These are phyloP conservation scores for Chaetomium olivaceum DNA, from an alignment of 2,329 filamentous ascomycete genomes.

Conservation along the genomic window DNA sequence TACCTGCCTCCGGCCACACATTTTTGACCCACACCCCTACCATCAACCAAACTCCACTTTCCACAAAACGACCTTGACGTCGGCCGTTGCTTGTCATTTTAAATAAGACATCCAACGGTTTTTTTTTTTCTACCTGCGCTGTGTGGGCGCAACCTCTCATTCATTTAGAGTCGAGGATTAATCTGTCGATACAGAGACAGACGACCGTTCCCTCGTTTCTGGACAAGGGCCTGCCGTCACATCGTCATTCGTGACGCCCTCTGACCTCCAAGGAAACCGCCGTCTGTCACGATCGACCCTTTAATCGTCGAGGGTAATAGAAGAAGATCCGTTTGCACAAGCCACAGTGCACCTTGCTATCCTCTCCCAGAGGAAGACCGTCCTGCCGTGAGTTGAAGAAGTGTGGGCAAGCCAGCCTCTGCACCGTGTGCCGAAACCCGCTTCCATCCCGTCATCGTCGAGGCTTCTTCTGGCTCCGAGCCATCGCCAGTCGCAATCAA, in stretches of 20 bases:
- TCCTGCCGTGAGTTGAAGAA: slow-evolving; percentile 31
- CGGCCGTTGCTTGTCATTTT: slow-evolving; percentile 30
- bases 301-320: slow-evolving; percentile 34
- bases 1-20: slow-evolving; percentile 49
- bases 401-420: slow-evolving; percentile 20
- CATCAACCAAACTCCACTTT: slow-evolving; percentile 34
- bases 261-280: slow-evolving; percentile 30
- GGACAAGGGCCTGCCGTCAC: slow-evolving; percentile 31
- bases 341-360: slow-evolving; percentile 32
- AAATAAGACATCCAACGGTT: slow-evolving; percentile 23
- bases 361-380: slow-evolving; percentile 26
- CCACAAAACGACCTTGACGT: slow-evolving; percentile 28
- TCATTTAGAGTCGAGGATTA: slow-evolving; percentile 34
- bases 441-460: slow-evolving; percentile 17
- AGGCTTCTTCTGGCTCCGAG: neutral
- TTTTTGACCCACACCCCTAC: slow-evolving; percentile 39
- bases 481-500: slow-evolving; percentile 20
- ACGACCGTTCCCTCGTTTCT: slow-evolving; percentile 32
- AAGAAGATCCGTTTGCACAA: slow-evolving; percentile 34
- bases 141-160: slow-evolving; percentile 36
- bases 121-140: slow-evolving; percentile 29
- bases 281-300: slow-evolving; percentile 33
- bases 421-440: slow-evolving; percentile 19
- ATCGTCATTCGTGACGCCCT: slow-evolving; percentile 29
- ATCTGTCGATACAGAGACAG: slow-evolving; percentile 32